Evolutionary conservation across 768 basidiomycete genomes (phyloP).

Genomic region (Chalciporus chontae): DNA sequence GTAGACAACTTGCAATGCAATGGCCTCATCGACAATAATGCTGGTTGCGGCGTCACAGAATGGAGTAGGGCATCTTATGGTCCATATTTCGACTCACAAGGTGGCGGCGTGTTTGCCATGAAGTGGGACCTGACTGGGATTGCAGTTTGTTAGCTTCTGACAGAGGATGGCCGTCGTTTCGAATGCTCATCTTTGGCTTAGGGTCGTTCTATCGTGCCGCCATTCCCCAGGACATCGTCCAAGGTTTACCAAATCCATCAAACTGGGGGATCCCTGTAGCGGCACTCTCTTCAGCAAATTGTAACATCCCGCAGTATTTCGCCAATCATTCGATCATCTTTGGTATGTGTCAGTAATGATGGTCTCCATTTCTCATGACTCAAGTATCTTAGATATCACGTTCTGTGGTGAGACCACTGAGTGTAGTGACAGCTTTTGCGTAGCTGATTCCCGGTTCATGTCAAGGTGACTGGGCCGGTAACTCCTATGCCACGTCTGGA

Average conservation of each 20-base stretch:
- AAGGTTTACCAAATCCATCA: slow-evolving; percentile 60
- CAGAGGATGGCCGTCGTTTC: neutral
- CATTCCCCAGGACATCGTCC: slow-evolving; percentile 61
- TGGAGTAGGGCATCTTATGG: slow-evolving; percentile 84
- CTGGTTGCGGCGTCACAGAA: slow-evolving; percentile 77
- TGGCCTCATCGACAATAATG: slow-evolving; percentile 49
- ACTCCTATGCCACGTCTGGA: slow-evolving; percentile 67
- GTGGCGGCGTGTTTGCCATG: slow-evolving; percentile 87
- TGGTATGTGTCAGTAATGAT: slow-evolving; percentile 46
- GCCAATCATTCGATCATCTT: slow-evolving; percentile 72
- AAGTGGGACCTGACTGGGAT: slow-evolving; percentile 82
- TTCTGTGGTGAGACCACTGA: slow-evolving; percentile 60
- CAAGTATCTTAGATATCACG: slow-evolving; percentile 59
- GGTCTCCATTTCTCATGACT: slow-evolving; percentile 9
- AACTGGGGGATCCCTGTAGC: slow-evolving; percentile 71
- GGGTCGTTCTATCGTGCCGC: slow-evolving; percentile 84
- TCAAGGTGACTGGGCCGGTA: slow-evolving; percentile 80
- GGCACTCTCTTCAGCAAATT: slow-evolving; percentile 46
- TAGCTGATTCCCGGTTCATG: slow-evolving; percentile 8
- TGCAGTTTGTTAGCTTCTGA: slow-evolving; percentile 57
- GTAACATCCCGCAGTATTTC: slow-evolving; percentile 59
- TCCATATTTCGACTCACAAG: slow-evolving; percentile 70
- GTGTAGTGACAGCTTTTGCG: neutral
- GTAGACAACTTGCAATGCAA: slow-evolving; percentile 53
- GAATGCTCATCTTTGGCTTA: slow-evolving; percentile 26